Base-by-base conservation (phyloP, 1,139 yeast species). In the Lodderomyces metapsilosis region DNA sequence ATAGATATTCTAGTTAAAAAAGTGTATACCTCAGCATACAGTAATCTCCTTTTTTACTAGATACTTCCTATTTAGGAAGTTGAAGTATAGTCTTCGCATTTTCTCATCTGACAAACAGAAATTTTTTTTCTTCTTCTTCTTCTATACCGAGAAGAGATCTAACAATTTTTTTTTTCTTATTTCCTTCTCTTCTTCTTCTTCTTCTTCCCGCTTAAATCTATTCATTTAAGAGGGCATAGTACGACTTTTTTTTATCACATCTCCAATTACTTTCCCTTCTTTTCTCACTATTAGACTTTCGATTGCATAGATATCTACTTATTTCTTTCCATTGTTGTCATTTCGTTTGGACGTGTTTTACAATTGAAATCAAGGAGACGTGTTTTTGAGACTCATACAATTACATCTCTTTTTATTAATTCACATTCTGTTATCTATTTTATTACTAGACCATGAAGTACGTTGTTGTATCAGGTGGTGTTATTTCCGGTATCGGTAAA, bases 381-480 rank as follows among this genome's bases (percentile, higher is more conserved):
- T 45, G 48, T 43, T 33, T 38, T 25, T 13, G 24, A 5, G 8
- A 21, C 9, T 21, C 23, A 21, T 9, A 6, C 9, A 21, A n/a
- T n/a, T n/a, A n/a, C n/a, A n/a, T n/a, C n/a, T n/a, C n/a, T n/a
- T n/a, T n/a, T n/a, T n/a, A n/a, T n/a, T n/a, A n/a, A n/a, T n/a
- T n/a, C n/a, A n/a, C n/a, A n/a, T n/a, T n/a, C n/a, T n/a, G n/a
- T n/a, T n/a, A n/a, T n/a, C n/a, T n/a, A n/a, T n/a, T 20, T 20
- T 20, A 20, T 20, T 20, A 8, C 22, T 8, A 20, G 21, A 31
- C 15, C 32, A 91, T 92, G 98, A 92, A 92, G 71, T 92, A 89
- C 96, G 98, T 92, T 59, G 95, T 92, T 58, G 98, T 92, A 40
- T 91, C 98, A 48, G 98, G 98, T 65, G 98, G 89, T 78, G 98